Evolutionary conservation across 2,329 filamentous ascomycete species (phyloP).

Genomic region (Colletotrichum sp.): DNA sequence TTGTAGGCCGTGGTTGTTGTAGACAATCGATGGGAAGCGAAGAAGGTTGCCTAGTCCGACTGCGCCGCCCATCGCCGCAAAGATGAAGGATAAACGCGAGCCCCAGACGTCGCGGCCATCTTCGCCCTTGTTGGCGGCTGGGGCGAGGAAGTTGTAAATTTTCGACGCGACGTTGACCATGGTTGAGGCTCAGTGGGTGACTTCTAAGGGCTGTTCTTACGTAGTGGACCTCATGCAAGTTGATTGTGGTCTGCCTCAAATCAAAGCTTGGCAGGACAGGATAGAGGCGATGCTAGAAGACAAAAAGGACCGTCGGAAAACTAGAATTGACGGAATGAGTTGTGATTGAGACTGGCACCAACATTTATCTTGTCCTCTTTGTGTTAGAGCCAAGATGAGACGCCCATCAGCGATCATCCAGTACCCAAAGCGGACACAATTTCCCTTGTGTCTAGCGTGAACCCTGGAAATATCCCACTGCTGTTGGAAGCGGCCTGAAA

Average conservation of each 20-base stretch:
- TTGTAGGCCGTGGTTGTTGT: constrained; percentile 61
- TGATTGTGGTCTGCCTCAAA: not conserved
- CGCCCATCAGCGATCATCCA: not conserved
- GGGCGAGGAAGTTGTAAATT: constrained; percentile 23
- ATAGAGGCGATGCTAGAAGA: no score
- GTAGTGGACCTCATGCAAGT: not conserved
- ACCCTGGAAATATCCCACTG: not conserved
- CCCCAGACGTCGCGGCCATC: constrained; percentile 49
- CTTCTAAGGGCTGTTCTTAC: not conserved
- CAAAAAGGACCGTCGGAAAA: no score
- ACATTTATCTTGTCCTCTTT: not conserved
- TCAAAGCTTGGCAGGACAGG: no score
- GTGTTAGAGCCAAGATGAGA: not conserved
- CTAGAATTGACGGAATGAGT: not conserved
- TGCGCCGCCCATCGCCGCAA: constrained; percentile 57
- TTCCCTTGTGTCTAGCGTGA: not conserved
- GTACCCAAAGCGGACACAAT: not conserved
- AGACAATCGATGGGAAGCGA: constrained; percentile 59
- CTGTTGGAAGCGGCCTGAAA: not conserved
- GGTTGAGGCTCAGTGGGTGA: not conserved
- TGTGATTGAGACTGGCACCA: not conserved
- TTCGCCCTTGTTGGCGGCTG: constrained; percentile 26
- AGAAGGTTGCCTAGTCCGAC: constrained; percentile 61
- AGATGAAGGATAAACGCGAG: constrained; percentile 49
- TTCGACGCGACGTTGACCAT: constrained; percentile 7